phyloP scores from a whole-genome alignment of 1,139 yeast species.

The Geotrichum restrictum region DNA sequence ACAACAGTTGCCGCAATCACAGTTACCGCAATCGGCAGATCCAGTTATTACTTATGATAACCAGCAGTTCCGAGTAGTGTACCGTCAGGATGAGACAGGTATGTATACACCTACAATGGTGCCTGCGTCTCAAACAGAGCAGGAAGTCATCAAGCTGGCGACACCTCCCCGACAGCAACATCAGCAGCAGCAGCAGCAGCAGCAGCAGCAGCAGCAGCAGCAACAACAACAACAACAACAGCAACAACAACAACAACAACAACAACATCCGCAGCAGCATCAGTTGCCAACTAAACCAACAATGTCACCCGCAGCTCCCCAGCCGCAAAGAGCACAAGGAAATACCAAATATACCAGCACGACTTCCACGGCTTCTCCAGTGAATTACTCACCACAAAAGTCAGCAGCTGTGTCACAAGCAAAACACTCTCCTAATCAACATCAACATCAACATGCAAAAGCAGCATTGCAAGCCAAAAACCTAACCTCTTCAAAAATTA shows the following conservation, averaged over 20 bases:
- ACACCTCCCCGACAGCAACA: not conserved
- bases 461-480: not conserved
- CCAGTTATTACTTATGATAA: slow-evolving; percentile 17
- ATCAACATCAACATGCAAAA: not conserved
- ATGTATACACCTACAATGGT: slow-evolving; percentile 15
- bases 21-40: too few relatives aligned
- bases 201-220: not conserved
- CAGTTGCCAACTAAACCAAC: too few relatives aligned
- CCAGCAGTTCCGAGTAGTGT: slow-evolving; percentile 19
- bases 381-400: not conserved
- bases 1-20: too few relatives aligned
- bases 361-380: not conserved
- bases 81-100: slow-evolving; percentile 19
- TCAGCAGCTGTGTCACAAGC: not conserved
- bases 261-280: too few relatives aligned
- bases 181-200: not conserved
- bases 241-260: not conserved
- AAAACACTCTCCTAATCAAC: not conserved
- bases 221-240: not conserved
- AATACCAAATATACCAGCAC: too few relatives aligned
- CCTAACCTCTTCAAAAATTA: not conserved
- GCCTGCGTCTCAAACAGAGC: not conserved
- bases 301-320: too few relatives aligned
- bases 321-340: too few relatives aligned
- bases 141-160: not conserved